Evolutionary conservation across 257 asterid genomes (phyloP).

Genomic region (Apocynum venetum): DNA sequence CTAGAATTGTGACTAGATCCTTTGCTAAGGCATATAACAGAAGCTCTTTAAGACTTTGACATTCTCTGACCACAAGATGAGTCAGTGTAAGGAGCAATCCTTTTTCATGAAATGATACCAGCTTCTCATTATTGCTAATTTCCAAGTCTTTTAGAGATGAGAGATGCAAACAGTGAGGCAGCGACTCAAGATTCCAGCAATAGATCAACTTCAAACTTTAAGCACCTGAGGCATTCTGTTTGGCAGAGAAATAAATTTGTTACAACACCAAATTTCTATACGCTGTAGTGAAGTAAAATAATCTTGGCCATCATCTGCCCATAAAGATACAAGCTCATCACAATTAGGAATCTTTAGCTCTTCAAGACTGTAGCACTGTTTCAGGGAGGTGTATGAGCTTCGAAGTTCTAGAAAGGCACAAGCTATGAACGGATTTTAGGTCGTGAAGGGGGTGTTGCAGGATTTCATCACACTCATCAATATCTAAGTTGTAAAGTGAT

Average conservation of each 20-base stretch:
- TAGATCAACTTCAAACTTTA: background rate
- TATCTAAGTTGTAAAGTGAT: background rate
- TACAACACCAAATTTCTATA: slow-evolving; percentile 5
- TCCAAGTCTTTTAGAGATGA: slow-evolving; percentile 2
- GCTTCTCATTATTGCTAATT: background rate
- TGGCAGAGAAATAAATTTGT: background rate
- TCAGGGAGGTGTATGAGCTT: background rate
- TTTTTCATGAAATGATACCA: background rate
- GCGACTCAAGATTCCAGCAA: slow-evolving; percentile 2
- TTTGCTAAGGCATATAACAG: too few relatives aligned
- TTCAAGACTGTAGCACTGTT: background rate
- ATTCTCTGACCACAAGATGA: slow-evolving; percentile 1
- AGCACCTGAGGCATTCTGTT: background rate
- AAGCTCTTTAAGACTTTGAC: background rate
- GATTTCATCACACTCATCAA: background rate
- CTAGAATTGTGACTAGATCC: too few relatives aligned
- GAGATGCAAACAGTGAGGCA: background rate
- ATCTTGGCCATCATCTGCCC: slow-evolving; percentile 1
- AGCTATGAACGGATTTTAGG: background rate
- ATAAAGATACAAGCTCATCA: background rate
- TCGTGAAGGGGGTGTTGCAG: background rate
- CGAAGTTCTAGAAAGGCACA: background rate
- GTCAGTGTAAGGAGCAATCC: background rate
- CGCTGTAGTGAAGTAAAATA: background rate
- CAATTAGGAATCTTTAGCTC: slow-evolving; percentile 3